phyloP scores from a whole-genome alignment of 2,329 filamentous ascomycete species.

The Zasmidium angulare region DNA sequence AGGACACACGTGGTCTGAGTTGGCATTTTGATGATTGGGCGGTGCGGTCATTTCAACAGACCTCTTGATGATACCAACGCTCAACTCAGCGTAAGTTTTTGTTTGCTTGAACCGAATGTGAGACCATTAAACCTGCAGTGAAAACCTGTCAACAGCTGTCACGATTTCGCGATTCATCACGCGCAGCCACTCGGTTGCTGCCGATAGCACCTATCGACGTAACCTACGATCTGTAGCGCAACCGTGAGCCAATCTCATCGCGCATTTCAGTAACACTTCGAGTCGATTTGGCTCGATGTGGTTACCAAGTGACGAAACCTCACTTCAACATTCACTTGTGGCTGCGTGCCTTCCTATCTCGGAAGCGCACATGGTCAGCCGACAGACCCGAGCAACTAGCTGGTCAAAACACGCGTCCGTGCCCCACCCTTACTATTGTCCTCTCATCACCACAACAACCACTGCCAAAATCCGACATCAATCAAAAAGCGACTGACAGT shows the following conservation, averaged over 20 bases:
- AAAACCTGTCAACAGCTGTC: background rate
- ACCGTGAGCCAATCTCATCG: background rate
- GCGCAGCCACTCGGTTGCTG: background rate
- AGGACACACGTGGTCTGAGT: slow-evolving; percentile 4
- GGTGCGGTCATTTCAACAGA: slow-evolving; percentile 33
- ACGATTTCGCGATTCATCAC: background rate
- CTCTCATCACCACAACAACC: slow-evolving; percentile 3
- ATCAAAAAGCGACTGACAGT: slow-evolving; percentile 2
- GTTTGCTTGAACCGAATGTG: slow-evolving; percentile 8
- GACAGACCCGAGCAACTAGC: background rate
- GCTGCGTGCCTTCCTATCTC: background rate
- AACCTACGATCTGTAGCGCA: background rate
- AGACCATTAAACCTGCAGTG: background rate
- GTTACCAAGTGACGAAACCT: background rate
- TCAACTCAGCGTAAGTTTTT: slow-evolving; percentile 37
- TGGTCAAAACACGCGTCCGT: background rate
- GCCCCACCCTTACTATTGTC: slow-evolving; percentile 1
- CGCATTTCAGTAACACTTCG: background rate
- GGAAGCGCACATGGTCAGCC: background rate
- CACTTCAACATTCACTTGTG: slow-evolving; percentile 4
- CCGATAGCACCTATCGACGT: background rate
- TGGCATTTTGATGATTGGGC: slow-evolving; percentile 5
- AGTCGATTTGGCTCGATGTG: background rate
- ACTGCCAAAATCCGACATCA: background rate
- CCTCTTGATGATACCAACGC: slow-evolving; percentile 35